Base-by-base conservation (phyloP, 345 rosid species). In the Boechera stricta region DNA sequence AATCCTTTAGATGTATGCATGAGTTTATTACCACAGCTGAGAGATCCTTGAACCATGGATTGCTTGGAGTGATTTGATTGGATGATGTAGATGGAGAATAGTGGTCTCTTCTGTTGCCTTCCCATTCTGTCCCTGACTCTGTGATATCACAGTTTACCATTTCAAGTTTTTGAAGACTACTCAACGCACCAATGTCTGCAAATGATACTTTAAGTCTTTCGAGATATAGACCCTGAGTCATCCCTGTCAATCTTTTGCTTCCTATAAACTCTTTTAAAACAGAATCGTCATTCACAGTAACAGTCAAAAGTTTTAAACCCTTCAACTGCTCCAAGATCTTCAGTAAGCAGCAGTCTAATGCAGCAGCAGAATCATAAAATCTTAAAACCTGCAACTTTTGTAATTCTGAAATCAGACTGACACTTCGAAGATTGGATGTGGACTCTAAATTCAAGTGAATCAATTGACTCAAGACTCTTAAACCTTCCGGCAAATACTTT, bases 401-500 rank as follows among this genome's bases (percentile, higher is more conserved):
- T 55, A 69, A 28, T 55, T 21, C 57, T 44, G 68, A 64, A 49
- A 49, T 49, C 12, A 45, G 13, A 28, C 68, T 10, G 38, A 64
- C 5, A 5, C 8, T 64, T 44, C 24, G 24, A 26, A 64, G 68
- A 28, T 28, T 36, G 7, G 60, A 6, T 36, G 72, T 67, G 47
- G 60, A 67, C 33, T 67, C 72, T 4, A 67, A 52, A 52, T 67
- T 57, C 72, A 69, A 69, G 64, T 69, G 73, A 21, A 69, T 69
- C 54, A 69, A 28, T 29, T 42, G 0, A 7, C 2, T 3, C 64
- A 69, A 42, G 54, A n/a, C 54, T 1, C 44, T 5, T 18, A 69
- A 15, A 9, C 73, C 51, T 7, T 7, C 10, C 16, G 16, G 16
- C 16, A 16, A 16, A 16, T 16, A 16, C 16, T 16, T 16, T 16